phyloP scores from a whole-genome alignment of 257 asterid species.

The Solanum tarapatanum region DNA sequence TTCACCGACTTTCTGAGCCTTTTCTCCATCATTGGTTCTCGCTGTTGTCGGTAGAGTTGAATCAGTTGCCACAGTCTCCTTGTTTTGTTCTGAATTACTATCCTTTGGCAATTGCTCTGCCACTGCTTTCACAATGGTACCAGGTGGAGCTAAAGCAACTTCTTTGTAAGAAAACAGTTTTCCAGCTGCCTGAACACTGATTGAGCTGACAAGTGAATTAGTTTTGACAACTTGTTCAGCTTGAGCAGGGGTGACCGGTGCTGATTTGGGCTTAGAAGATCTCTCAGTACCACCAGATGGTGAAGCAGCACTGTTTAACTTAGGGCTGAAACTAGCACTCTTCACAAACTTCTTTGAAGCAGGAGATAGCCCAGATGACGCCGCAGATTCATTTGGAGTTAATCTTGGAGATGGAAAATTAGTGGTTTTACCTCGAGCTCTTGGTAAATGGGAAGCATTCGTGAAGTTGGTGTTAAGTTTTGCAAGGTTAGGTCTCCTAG shows the following conservation, averaged over 20 bases:
- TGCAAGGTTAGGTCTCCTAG: slow-evolving; percentile 64
- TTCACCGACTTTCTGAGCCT: slow-evolving; percentile 17
- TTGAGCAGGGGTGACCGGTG: slow-evolving; percentile 52
- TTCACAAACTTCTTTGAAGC: slow-evolving; percentile 34
- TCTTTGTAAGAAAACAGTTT: slow-evolving; percentile 81
- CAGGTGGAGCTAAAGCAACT: slow-evolving; percentile 91
- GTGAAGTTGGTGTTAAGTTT: slow-evolving; percentile 61
- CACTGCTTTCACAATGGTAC: slow-evolving; percentile 67
- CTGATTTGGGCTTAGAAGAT: slow-evolving; percentile 32
- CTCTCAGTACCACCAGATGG: slow-evolving; percentile 30
- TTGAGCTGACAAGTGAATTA: slow-evolving; percentile 34
- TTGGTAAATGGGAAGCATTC: slow-evolving; percentile 40
- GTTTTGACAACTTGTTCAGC: slow-evolving; percentile 36
- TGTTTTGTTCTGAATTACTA: slow-evolving; percentile 24
- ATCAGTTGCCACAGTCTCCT: slow-evolving; percentile 12
- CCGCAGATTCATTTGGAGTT: slow-evolving; percentile 29
- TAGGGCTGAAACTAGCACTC: slow-evolving; percentile 51
- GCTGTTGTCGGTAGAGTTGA: not conserved
- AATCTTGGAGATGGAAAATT: slow-evolving; percentile 46
- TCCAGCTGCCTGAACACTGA: slow-evolving; percentile 59
- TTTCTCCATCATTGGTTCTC: slow-evolving; percentile 8
- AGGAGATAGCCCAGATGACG: slow-evolving; percentile 30
- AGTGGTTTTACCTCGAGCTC: slow-evolving; percentile 35
- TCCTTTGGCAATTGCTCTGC: slow-evolving; percentile 37
- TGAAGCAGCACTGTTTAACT: slow-evolving; percentile 24